Conservation (phyloP, 2,329 filamentous ascomycete genomes). For the Phialophora verrucosa region DNA sequence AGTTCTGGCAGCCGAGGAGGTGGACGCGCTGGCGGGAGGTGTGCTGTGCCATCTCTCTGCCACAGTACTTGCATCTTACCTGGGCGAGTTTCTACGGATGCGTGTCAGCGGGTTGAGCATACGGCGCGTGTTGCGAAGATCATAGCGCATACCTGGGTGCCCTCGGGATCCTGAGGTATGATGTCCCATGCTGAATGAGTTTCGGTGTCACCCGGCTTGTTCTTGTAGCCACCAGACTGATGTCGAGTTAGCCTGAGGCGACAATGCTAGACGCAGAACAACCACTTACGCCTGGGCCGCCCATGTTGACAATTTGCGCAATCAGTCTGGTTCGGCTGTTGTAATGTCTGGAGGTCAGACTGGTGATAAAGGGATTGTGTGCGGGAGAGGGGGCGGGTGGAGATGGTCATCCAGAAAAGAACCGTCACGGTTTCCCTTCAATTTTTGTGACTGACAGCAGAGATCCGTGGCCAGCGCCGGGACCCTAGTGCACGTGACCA, state of each 20-base stretch:
- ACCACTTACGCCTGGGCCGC: constrained; percentile 36
- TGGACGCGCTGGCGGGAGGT: constrained; percentile 41
- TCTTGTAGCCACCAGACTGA: constrained; percentile 40
- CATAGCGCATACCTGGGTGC: constrained; percentile 33
- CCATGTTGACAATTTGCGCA: constrained; percentile 33
- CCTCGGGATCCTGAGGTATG: constrained; percentile 38
- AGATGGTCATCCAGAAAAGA: constrained; percentile 13
- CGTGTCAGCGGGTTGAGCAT: constrained; percentile 13
- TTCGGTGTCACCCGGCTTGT: constrained; percentile 40
- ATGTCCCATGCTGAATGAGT: constrained; percentile 42
- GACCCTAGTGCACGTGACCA: constrained; percentile 5
- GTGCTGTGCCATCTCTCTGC: constrained; percentile 41
- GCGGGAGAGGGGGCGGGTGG: constrained; percentile 16
- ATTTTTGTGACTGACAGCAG: constrained; percentile 19
- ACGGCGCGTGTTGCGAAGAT: neutral
- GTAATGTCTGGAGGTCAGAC: constrained; percentile 34
- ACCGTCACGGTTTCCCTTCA: constrained; percentile 1
- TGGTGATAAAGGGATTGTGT: constrained; percentile 23
- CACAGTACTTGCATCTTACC: constrained; percentile 42
- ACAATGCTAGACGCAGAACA: neutral
- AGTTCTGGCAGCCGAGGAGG: constrained; percentile 38
- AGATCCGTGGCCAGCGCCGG: constrained; percentile 7
- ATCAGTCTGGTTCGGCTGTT: constrained; percentile 14
- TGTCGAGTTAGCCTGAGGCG: constrained; percentile 8
- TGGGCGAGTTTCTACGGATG: constrained; percentile 38